A percentile compares a stretch with the other conserved stretches of the same genome.
These are phyloP conservation scores for Coleophoma crateriformis DNA, from an alignment of 2,329 filamentous ascomycete species.

Conservation along the genomic window DNA sequence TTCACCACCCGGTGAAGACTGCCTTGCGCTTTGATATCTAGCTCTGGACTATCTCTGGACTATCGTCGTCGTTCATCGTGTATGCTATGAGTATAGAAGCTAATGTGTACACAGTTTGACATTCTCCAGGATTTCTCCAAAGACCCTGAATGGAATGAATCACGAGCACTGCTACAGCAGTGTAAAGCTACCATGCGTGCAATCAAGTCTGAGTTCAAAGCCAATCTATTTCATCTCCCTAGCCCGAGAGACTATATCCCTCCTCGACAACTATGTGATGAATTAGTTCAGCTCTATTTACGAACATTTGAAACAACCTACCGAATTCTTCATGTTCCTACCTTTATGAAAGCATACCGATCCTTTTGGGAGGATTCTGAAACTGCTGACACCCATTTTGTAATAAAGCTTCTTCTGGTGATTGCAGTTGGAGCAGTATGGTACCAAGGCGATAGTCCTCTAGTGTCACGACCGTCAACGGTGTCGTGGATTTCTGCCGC, in stretches of 20 bases:
- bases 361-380: conserved; percentile 31
- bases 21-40: no score
- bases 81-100: not conserved
- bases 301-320: conserved; percentile 36
- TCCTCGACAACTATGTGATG: conserved; percentile 24
- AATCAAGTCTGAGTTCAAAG: conserved; percentile 11
- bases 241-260: conserved; percentile 14
- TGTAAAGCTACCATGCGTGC: conserved; percentile 15
- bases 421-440: conserved; percentile 17
- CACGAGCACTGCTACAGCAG: conserved; percentile 6
- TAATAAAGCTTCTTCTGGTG: conserved; percentile 17
- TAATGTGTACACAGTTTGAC: not conserved
- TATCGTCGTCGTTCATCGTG: not conserved
- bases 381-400: conserved; percentile 6
- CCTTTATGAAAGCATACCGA: conserved; percentile 37
- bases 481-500: conserved; percentile 18
- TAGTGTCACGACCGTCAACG: conserved; percentile 7
- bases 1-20: not conserved
- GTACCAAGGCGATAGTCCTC: conserved; percentile 11
- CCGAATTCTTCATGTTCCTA: conserved; percentile 39
- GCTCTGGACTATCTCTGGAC: no score
- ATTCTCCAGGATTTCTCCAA: conserved; percentile 1
- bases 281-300: conserved; percentile 34
- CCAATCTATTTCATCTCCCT: conserved; percentile 6
- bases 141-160: not conserved